Base-by-base conservation (phyloP, 306 rosid genomes). In the Begonia loranthoides region DNA sequence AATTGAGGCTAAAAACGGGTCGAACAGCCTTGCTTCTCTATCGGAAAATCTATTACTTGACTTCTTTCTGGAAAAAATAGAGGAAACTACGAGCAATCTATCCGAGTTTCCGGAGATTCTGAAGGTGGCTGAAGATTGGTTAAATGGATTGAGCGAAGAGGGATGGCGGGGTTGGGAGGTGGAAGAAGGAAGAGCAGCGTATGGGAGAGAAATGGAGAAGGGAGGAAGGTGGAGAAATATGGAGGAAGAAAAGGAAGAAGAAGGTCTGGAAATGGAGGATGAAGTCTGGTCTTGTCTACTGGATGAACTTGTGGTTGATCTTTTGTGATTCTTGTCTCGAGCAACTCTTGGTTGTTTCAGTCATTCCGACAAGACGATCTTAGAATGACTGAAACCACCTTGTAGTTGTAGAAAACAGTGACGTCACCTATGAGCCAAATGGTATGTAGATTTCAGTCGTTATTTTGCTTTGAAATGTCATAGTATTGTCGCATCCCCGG, bases 151-250 rank as follows among this genome's bases (percentile, higher is more conserved):
- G n/a, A 51, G 50, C 8, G 54, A 50, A 49, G 83, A 64, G 19
- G 1, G 41, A 54, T 59, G 56, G 24, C 47, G 63, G 81, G 79
- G 83, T 12, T 79, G 92, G 94, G 94, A 80, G 62, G 73, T 70
- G 54, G 54, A 70, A 51, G 17, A 69, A 0, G 65, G 67, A 7
- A 65, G 83, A 58, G 11, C 24, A 9, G 50, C 59, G 2, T 78
- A 66, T 59, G 36, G 72, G 45, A 69, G 12, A 17, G 94, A 85
- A 24, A 80, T 80, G 86, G 94, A 82, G 2, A 71, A 44, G 50
- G 51, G 60, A 24, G 73, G 61, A 10, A 72, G 34, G 49, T 78
- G 94, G 92, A 74, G 44, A 17, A 64, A 47, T 8, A 52, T 41
- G 40, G 68, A 52, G 17, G 57, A 67, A 69, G 80, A 63, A 48